Evolutionary conservation across 2,329 filamentous ascomycete species (phyloP).

Genomic region (Aspergillus vadensis): DNA sequence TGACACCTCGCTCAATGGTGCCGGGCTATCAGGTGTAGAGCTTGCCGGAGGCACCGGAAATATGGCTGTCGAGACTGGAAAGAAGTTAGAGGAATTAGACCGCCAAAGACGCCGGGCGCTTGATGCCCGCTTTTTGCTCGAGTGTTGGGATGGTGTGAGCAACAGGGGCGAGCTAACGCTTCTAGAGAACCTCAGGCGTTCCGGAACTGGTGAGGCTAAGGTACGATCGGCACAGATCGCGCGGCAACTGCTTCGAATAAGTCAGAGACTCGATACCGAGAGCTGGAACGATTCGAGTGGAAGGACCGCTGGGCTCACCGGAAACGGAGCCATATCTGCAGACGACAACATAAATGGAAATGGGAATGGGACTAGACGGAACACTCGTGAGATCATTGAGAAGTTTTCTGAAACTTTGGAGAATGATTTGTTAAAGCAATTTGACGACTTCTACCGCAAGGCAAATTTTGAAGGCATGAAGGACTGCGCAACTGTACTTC

Average conservation of each 20-base stretch:
- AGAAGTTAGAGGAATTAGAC: constrained; percentile 90
- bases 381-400: constrained; percentile 87
- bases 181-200: constrained; percentile 84
- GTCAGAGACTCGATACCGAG: constrained; percentile 79
- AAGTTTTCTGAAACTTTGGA: constrained; percentile 96
- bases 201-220: constrained; percentile 86
- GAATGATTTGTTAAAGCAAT: constrained; percentile 92
- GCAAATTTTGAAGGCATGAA: constrained; percentile 98
- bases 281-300: constrained; percentile 63
- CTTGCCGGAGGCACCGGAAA: constrained; percentile 66
- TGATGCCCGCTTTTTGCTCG: constrained; percentile 91
- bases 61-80: constrained; percentile 90
- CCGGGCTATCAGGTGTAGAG: constrained; percentile 41
- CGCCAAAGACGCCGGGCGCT: constrained; percentile 84
- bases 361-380: constrained; percentile 46
- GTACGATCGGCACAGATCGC: constrained; percentile 93
- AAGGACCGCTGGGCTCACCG: constrained; percentile 54
- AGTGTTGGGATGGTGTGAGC: constrained; percentile 95
- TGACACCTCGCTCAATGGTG: constrained; percentile 76
- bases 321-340: constrained; percentile 27
- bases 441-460: constrained; percentile 92
- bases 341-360: constrained; percentile 56
- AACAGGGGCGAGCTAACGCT: constrained; percentile 83
- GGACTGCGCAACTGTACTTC: constrained; percentile 88
- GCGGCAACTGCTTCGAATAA: constrained; percentile 89